Evolutionary conservation across 129 eudicot genomes (phyloP).

Genomic region (Centella asiatica): DNA sequence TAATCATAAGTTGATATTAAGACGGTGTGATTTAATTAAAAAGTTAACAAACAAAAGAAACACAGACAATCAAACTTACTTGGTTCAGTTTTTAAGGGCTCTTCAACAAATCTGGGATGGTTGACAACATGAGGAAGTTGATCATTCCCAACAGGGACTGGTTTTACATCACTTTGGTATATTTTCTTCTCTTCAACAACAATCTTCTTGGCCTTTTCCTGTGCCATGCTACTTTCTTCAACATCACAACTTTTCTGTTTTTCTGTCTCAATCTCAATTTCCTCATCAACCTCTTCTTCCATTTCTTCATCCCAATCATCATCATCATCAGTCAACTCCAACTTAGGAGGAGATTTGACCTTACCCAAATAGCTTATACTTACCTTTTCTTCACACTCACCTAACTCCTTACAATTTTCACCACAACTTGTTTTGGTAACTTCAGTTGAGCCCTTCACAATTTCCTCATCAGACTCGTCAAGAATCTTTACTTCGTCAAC

Average conservation of each 20-base stretch:
- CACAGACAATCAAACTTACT: slow-evolving; percentile 26
- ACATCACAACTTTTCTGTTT: slow-evolving; percentile 42
- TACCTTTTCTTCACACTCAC: slow-evolving; percentile 43
- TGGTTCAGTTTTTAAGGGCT: slow-evolving; percentile 31
- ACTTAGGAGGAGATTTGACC: slow-evolving; percentile 18
- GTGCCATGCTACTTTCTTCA: slow-evolving; percentile 27
- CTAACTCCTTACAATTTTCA: slow-evolving; percentile 28
- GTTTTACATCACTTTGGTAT: slow-evolving; percentile 32
- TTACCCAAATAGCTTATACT: slow-evolving; percentile 25
- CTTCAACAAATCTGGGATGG: slow-evolving; percentile 36
- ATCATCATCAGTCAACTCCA: slow-evolving; percentile 15
- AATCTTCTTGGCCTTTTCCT: slow-evolving; percentile 29
- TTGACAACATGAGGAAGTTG: slow-evolving; percentile 31
- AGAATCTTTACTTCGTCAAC: background rate
- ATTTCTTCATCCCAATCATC: slow-evolving; percentile 25
- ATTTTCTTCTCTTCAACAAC: slow-evolving; percentile 42
- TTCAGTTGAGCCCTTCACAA: slow-evolving; percentile 19
- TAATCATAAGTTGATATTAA: background rate
- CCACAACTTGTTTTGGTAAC: slow-evolving; percentile 2
- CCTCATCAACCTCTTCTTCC: slow-evolving; percentile 27
- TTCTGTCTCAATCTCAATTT: background rate
- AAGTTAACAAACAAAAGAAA: background rate
- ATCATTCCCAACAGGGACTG: slow-evolving; percentile 26
- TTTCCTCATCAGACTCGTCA: background rate
- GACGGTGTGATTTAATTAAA: background rate